Evolutionary conservation across 2,329 filamentous ascomycete species (phyloP).

Genomic region (Aspergillus sp.): DNA sequence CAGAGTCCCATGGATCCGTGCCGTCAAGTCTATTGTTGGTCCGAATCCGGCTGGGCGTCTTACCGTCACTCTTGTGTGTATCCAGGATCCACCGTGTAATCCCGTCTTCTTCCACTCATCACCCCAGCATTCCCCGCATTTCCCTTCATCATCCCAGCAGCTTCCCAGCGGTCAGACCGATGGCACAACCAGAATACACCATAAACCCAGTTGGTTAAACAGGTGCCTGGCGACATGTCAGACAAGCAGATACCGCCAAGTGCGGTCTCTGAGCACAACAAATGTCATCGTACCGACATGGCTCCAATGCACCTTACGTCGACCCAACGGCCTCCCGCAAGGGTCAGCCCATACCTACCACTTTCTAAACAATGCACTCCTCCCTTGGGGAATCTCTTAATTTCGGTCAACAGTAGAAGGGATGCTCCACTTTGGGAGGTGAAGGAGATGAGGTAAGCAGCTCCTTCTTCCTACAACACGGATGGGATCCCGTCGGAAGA

Average conservation of each 20-base stretch:
- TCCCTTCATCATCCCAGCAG: background rate
- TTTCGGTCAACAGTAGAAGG: background rate
- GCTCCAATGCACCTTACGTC: constrained; percentile 4
- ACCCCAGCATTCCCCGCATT: constrained; percentile 8
- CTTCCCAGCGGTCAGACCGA: background rate
- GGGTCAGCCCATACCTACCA: constrained; percentile 3
- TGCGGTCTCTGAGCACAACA: background rate
- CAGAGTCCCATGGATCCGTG: background rate
- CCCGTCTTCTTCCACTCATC: background rate
- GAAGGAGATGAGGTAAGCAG: background rate
- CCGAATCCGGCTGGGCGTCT: background rate
- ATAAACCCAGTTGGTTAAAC: background rate
- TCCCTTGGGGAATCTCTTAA: background rate
- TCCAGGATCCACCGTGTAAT: background rate
- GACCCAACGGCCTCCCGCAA: background rate
- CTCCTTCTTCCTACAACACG: background rate
- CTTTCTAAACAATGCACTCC: background rate
- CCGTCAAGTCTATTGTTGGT: background rate
- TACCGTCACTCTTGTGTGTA: background rate
- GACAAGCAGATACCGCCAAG: background rate
- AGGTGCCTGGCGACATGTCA: background rate
- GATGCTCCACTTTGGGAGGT: too few relatives aligned
- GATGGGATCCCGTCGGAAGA: background rate
- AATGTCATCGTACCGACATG: constrained; percentile 2
- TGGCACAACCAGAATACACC: background rate